These are phyloP conservation scores for Moniliella sp. DNA, from an alignment of 1,284 basidiomycete genomes.

Conservation along the genomic window DNA sequence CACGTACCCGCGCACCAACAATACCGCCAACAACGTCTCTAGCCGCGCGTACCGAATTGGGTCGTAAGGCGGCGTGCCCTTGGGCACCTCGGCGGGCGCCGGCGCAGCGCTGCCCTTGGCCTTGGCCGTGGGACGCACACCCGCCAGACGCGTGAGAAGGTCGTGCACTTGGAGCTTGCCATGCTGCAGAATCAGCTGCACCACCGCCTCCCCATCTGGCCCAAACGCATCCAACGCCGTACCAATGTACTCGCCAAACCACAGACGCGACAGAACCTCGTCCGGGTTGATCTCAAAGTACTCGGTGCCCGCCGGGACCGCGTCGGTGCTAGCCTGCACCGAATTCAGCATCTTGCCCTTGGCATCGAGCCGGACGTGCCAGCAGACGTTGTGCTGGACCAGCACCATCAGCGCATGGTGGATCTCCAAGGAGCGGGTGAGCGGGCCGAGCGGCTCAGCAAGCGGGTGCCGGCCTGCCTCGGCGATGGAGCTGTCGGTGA, in stretches of 20 bases:
- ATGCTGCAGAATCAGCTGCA: slow-evolving; percentile 46
- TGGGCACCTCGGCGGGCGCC: no score
- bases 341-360: slow-evolving; percentile 4
- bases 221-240: slow-evolving; percentile 52
- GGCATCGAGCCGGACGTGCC: slow-evolving; percentile 23
- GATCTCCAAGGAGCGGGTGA: slow-evolving; percentile 41
- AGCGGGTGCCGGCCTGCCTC: neutral
- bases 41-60: no score
- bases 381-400: slow-evolving; percentile 58
- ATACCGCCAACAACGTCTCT: slow-evolving; percentile 5
- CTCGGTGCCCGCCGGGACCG: slow-evolving; percentile 8
- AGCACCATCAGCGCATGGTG: slow-evolving; percentile 58
- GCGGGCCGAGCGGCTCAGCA: slow-evolving; percentile 3
- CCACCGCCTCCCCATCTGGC: slow-evolving; percentile 40
- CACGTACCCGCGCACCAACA: slow-evolving; percentile 17
- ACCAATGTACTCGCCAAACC: slow-evolving; percentile 45
- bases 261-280: slow-evolving; percentile 27
- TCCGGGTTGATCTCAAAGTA: slow-evolving; percentile 35
- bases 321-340: slow-evolving; percentile 1
- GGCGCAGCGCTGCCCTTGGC: no score
- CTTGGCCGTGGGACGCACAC: no score
- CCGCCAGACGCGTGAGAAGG: slow-evolving; percentile 45
- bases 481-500: neutral
- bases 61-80: no score
- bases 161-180: slow-evolving; percentile 62